Conservation (phyloP, 352 stramenopile species). For the Globisporangium paroecandrum region DNA sequence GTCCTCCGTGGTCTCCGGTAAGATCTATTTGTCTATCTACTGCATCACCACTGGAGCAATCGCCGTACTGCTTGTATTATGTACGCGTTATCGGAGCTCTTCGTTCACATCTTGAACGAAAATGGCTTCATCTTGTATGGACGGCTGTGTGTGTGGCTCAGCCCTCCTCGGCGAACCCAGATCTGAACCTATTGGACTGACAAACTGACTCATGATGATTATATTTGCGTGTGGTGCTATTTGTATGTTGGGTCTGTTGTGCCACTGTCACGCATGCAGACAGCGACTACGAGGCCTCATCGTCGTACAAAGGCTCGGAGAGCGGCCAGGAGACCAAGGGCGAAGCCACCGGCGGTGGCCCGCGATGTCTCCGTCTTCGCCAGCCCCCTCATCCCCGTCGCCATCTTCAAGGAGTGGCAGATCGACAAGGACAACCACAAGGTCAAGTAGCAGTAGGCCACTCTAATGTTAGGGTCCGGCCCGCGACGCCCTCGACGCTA, state of each 20-base stretch:
- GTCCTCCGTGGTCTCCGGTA: conserved; percentile 22
- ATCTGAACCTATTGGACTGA: conserved; percentile 8
- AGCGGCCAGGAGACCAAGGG: conserved; percentile 8
- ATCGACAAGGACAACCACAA: not conserved
- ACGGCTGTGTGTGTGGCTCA: not conserved
- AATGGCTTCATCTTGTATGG: conserved; percentile 4
- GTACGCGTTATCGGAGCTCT: not conserved
- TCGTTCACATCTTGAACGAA: not conserved
- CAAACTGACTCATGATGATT: not conserved
- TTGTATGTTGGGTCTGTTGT: not conserved
- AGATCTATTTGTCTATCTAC: not conserved
- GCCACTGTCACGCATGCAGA: conserved; percentile 13
- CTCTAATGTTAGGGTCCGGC: not conserved
- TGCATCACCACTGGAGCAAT: not conserved
- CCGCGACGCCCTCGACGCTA: not conserved
- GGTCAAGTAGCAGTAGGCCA: not conserved
- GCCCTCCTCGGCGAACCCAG: not conserved
- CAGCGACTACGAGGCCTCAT: conserved; percentile 18
- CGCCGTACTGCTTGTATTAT: not conserved
- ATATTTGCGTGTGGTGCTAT: not conserved
- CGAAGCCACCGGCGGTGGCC: not conserved
- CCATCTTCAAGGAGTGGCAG: not conserved
- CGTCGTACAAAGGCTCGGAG: conserved; percentile 9
- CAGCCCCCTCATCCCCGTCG: not conserved
- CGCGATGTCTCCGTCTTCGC: not conserved